These are phyloP conservation scores for Solanum ossicruentum DNA, from an alignment of 257 asterid species.

Conservation along the genomic window DNA sequence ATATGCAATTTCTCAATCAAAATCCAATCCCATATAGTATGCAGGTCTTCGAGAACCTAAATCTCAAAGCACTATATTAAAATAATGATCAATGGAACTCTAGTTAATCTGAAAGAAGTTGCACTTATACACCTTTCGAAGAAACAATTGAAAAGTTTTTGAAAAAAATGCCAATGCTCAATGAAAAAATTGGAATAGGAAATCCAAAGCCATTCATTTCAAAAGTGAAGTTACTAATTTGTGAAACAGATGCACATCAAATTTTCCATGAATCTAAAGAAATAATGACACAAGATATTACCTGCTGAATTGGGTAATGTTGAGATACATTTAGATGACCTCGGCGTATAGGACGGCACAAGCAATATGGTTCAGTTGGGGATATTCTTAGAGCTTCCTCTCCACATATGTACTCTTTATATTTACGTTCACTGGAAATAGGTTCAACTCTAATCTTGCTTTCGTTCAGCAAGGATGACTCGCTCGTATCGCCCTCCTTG, in stretches of 20 bases:
- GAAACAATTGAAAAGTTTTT: not conserved
- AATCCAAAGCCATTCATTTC: not conserved
- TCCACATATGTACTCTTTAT: constrained; percentile 75
- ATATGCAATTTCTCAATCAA: constrained; percentile 64
- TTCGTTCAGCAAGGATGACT: constrained; percentile 24
- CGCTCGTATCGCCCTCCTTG: constrained; percentile 15
- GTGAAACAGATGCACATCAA: not conserved
- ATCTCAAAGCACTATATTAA: not conserved
- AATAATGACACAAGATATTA: constrained; percentile 6
- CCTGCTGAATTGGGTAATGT: constrained; percentile 89
- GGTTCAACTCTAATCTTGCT: constrained; percentile 29
- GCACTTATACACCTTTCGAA: not conserved
- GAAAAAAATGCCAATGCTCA: not conserved
- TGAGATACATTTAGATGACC: constrained; percentile 89
- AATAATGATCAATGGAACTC: not conserved
- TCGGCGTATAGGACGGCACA: constrained; percentile 91
- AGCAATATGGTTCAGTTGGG: constrained; percentile 73
- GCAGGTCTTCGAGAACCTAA: constrained; percentile 88
- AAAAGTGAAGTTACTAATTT: not conserved
- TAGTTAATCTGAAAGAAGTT: not conserved
- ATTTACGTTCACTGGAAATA: constrained; percentile 34
- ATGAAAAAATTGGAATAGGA: not conserved
- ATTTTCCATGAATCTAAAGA: not conserved
- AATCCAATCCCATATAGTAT: constrained; percentile 88
- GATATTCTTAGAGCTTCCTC: constrained; percentile 90